Evolutionary conservation across 345 rosid species (phyloP).

Genomic region (Cardamine chenopodiifolia): DNA sequence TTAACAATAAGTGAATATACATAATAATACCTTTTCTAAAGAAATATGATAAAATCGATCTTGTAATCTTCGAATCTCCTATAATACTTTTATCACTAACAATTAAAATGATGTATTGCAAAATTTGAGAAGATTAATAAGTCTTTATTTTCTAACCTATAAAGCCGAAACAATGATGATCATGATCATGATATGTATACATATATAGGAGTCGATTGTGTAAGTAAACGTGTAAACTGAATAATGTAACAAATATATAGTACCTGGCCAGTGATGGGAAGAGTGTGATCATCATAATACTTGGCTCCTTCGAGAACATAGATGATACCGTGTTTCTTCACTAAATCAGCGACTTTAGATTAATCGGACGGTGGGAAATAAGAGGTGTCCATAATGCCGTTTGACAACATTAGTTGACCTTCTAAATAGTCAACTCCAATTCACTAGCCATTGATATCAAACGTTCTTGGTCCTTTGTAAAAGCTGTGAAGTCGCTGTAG

Average conservation of each 20-base stretch:
- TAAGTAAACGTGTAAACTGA: slow-evolving; percentile 20
- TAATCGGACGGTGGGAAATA: slow-evolving; percentile 56
- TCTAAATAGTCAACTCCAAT: slow-evolving; percentile 74
- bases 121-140: too few species aligned
- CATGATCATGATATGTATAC: too few species aligned
- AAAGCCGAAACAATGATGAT: too few species aligned
- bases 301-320: slow-evolving; percentile 87
- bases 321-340: slow-evolving; percentile 52
- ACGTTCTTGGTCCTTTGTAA: slow-evolving; percentile 76
- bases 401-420: slow-evolving; percentile 63
- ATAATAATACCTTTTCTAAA: too few species aligned
- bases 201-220: not conserved
- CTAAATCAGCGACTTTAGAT: slow-evolving; percentile 50
- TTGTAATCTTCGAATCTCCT: too few species aligned
- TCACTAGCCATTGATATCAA: slow-evolving; percentile 56
- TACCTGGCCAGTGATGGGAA: slow-evolving; percentile 47
- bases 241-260: slow-evolving; percentile 14
- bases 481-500: slow-evolving; percentile 71
- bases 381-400: slow-evolving; percentile 58
- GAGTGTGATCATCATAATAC: slow-evolving; percentile 58
- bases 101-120: too few species aligned
- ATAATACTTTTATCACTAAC: too few species aligned
- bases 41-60: too few species aligned
- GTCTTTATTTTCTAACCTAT: too few species aligned
- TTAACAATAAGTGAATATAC: too few species aligned